Base-by-base conservation (phyloP, 257 asterid genomes). In the Nicotiana benthamiana region DNA sequence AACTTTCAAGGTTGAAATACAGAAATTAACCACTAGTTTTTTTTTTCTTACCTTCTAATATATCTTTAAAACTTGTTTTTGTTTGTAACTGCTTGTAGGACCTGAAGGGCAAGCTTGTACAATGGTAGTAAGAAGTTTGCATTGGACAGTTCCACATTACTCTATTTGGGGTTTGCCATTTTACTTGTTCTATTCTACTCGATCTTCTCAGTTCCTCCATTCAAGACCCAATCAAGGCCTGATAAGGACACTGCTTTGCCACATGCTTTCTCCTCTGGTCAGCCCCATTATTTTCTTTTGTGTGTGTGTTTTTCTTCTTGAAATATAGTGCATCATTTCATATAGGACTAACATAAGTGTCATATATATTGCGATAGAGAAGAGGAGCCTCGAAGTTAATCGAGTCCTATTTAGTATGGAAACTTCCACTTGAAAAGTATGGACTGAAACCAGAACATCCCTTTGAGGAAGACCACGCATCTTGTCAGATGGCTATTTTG, bases 401-500 rank as follows among this genome's bases (percentile, higher is more conserved):
- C 0, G 98, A 93, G 80, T 84, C 94, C n/a, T 94, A 94, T 81
- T 80, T 94, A 76, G 87, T 89, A 36, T 92, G 95, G 98, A 93
- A 83, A 83, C 98, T 94, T 68, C 98, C 98, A 15, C 78, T 94
- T 79, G 85, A 88, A 43, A 94, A 94, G 83, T 94, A 89, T 9
- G 98, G 96, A 15, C 83, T 94, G 80, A 94, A 87, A 83, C 98
- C 98, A 0, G 93, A 93, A 0, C 98, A 94, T 85, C 97, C 98
- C 6, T 94, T 94, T 9, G 97, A 90, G 84, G 98, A 94, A 72
- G 98, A 94, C 86, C 93, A 94, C 11, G 98, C 97, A 3, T 93
- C 98, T 0, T 94, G 98, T 60, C 98, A 94, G 66, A 94, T 94
- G 98, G 98, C 98, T 1, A 94, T 94, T 90, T 83, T 94, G 91